Evolutionary conservation across 257 asterid species (phyloP), one percentile per base, ranked within the genome.

Genomic region (Sherardia arvensis): DNA sequence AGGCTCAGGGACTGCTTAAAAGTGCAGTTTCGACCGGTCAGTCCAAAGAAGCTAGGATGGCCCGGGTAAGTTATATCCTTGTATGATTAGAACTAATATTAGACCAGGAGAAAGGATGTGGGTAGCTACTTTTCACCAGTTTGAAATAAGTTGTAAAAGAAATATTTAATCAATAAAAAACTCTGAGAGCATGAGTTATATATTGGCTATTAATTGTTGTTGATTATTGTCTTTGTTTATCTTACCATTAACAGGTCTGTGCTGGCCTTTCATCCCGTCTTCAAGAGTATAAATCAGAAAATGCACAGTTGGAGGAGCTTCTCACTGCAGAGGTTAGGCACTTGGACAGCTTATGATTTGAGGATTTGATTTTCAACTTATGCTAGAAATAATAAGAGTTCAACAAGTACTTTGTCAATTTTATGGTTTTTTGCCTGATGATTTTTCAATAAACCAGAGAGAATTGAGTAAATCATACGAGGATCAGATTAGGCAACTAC

Each of bases 251-350:
- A 68, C 85, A 93, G 97, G 94, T 93, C 71, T 93, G 99, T 77
- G 97, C 99, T 58, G 99, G 99, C 68, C 96, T 93, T 68, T 93
- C 99, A 66, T 82, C 96, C 58, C 99, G 99, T 70, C 87, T 93
- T 62, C 97, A 93, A 78, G 99, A 93, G 79, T 85, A 85, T 75
- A 93, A 93, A 83, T 93, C 96, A 71, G 97, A 93, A 85, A 93
- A 87, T 84, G 88, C 97, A 68, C 99, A 90, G 78, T 57, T 93
- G 68, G 99, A 93, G 72, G 97, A 93, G 84, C 97, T 93, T 78
- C 94, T 93, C 43, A 33, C 82, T 59, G 92, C 93, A 40, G 99
- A 93, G 97, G 99, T 93, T 78, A 83, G 71, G 59, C 43, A 71
- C 53, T 5, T 26, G 30, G 18, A n/a, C 30, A 51, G 67, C 48